A percentile compares a stretch with the other conserved stretches of the same genome.
These are phyloP conservation scores for Mikania micrantha DNA, from an alignment of 129 eudicot genomes.

Conservation along the genomic window DNA sequence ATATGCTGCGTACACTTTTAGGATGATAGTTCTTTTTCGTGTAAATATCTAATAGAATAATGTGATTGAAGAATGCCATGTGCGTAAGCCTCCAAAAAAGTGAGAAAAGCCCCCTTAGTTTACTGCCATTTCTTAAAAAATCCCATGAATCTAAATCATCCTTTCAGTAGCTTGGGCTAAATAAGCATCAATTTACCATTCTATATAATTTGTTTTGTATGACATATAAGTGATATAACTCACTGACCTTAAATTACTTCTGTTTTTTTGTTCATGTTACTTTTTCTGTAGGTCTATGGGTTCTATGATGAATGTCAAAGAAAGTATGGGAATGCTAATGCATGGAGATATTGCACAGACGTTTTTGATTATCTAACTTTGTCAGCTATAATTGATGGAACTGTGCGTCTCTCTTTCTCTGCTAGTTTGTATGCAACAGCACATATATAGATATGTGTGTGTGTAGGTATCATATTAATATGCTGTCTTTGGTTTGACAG, in stretches of 20 bases:
- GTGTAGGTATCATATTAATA: background rate
- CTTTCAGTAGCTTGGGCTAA: background rate
- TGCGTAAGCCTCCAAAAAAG: background rate
- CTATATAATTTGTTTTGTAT: background rate
- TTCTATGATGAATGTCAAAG: slow-evolving; percentile 98
- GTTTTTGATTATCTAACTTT: slow-evolving; percentile 91
- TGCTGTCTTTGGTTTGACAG: slow-evolving; percentile 27
- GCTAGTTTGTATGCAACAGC: background rate
- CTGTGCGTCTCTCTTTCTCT: slow-evolving; percentile 37
- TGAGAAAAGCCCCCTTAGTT: background rate
- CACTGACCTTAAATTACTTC: background rate
- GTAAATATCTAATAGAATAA: background rate
- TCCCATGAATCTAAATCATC: background rate
- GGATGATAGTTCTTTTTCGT: background rate
- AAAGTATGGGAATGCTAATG: slow-evolving; percentile 98
- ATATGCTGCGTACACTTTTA: background rate
- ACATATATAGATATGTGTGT: background rate
- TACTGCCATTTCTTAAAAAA: background rate
- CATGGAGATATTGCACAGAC: slow-evolving; percentile 99
- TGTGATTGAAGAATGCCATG: background rate
- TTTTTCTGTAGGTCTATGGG: slow-evolving; percentile 64
- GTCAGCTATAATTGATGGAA: slow-evolving; percentile 97
- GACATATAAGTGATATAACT: background rate
- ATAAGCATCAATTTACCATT: background rate
- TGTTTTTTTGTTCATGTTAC: background rate